A percentile compares a stretch with the other conserved stretches of the same genome.
These are phyloP conservation scores for Grammothele lineata DNA, from an alignment of 768 basidiomycete genomes.

Conservation along the genomic window DNA sequence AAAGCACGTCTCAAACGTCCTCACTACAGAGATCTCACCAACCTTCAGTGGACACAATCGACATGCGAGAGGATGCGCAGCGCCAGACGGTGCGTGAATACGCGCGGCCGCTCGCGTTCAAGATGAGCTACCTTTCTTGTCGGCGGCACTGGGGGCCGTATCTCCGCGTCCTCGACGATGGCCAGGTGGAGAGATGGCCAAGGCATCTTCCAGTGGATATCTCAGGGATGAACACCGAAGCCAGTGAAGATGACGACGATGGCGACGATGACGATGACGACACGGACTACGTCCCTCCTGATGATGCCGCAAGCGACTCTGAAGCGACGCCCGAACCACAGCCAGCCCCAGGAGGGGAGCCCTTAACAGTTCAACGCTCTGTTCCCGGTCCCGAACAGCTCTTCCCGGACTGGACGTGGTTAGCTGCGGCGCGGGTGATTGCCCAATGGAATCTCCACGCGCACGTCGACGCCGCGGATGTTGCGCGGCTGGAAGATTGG, in stretches of 20 bases:
- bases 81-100: background rate
- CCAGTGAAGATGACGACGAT: background rate
- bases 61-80: slow-evolving; percentile 11
- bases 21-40: too few species aligned
- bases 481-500: slow-evolving; percentile 2
- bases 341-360: too few species aligned
- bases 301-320: background rate
- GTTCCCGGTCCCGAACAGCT: slow-evolving; percentile 13
- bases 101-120: slow-evolving; percentile 14
- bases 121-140: slow-evolving; percentile 17
- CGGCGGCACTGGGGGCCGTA: slow-evolving; percentile 22
- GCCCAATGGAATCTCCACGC: slow-evolving; percentile 2
- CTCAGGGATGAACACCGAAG: background rate
- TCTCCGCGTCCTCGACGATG: slow-evolving; percentile 9
- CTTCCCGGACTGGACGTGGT: slow-evolving; percentile 21
- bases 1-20: background rate
- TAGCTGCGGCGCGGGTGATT: slow-evolving; percentile 13
- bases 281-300: slow-evolving; percentile 6
- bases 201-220: background rate
- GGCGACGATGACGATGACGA: slow-evolving; percentile 2
- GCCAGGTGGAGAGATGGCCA: background rate
- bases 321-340: background rate
- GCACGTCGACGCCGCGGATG: background rate
- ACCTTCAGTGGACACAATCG: background rate
- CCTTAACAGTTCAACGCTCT: background rate